Base-by-base conservation (phyloP, 352 stramenopile species). In the Halophytophthora polymorphica region DNA sequence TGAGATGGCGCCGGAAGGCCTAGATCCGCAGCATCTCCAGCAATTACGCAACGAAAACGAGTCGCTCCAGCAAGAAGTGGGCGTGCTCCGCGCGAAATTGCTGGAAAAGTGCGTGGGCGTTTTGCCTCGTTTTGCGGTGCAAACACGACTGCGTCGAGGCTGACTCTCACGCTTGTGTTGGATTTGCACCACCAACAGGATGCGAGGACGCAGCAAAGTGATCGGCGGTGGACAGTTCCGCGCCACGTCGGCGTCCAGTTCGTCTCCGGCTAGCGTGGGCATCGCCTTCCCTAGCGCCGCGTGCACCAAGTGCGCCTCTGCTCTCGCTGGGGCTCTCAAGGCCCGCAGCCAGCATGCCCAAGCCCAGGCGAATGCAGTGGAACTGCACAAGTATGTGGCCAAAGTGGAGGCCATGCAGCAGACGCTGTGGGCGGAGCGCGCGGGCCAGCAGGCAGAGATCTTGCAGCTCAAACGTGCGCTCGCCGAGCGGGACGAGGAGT, bases 141-240 rank as follows among this genome's bases (percentile, higher is more conserved):
- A 29, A 1, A 7, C 39, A 14, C 21, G 46, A 35, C n/a, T 23
- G 23, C 33, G 29, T 34, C 31, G 17, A 29, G 34, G 33, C 5
- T 35, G 22, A 22, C 4, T 41, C 17, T 18, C n/a, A 35, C 50
- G 42, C 51, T 10, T 36, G 1, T 50, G 15, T 46, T 43, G 13
- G 4, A 21, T 28, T 19, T 50, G 2, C 12, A 12, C 17, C 21
- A 28, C 38, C 18, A 41, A 7, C 12, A 77, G 67, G 43, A 73
- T 77, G 53, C 60, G 61, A 19, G 67, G 67, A 2, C 60, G 59
- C 12, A 71, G 53, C 17, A 77, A 73, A 45, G 52, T 77, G 3
- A 56, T 77, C 14, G 67, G 56, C 17, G 67, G 67, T 5, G 64
- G 67, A 0, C 67, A 77, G 51, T 77, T 73, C 19, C 67, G 67